phyloP scores from a whole-genome alignment of 202 grass and related monocot genomes.

The Brachypodium distachyon region DNA sequence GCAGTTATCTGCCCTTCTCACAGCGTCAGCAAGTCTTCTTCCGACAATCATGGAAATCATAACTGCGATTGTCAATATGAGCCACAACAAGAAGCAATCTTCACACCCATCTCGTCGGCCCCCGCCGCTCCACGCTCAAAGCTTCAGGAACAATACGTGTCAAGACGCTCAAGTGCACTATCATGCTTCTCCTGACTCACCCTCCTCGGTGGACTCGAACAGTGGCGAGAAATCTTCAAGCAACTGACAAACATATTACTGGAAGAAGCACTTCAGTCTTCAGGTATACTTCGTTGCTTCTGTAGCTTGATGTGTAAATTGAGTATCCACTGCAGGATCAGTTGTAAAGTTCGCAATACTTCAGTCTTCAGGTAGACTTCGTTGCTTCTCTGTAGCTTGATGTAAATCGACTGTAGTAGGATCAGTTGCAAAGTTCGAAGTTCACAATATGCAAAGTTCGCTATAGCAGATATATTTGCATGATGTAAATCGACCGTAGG shows the following conservation, averaged over 20 bases:
- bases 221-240: background rate
- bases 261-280: background rate
- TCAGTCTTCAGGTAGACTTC: no score
- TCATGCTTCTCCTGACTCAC: background rate
- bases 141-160: slow-evolving; percentile 5
- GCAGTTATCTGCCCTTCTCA: slow-evolving; percentile 28
- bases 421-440: no score
- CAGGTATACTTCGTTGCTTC: no score
- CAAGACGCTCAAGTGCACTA: background rate
- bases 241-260: background rate
- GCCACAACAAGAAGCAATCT: background rate
- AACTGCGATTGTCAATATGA: background rate
- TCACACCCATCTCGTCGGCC: background rate
- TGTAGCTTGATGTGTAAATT: background rate
- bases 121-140: background rate
- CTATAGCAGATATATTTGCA: no score
- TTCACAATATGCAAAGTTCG: no score
- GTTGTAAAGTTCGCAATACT: background rate
- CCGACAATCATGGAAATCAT: slow-evolving; percentile 19
- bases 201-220: slow-evolving; percentile 7
- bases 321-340: no score
- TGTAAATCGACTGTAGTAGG: no score
- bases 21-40: slow-evolving; percentile 9
- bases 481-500: no score
- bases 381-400: no score